Base-by-base conservation (phyloP, 2,329 filamentous ascomycete species). In the Aureobasidium sp. region DNA sequence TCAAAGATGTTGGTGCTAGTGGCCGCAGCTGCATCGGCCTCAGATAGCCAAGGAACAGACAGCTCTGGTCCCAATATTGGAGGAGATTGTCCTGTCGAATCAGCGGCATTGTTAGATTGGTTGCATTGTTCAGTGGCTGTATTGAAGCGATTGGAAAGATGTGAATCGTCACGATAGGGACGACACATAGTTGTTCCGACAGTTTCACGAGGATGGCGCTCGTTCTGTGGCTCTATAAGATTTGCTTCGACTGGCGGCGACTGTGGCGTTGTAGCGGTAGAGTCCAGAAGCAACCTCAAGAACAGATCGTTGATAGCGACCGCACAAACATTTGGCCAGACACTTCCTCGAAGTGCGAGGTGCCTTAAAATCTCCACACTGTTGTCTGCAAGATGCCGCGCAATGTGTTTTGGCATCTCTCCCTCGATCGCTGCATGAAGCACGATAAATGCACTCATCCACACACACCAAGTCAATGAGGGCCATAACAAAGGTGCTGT, bases 371-470 rank as follows among this genome's bases (percentile, higher is more conserved):
- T 48, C 11, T 64, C 64, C 25, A 64, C 55, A n/a, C 59, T 62
- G 27, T 64, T 44, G 17, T 64, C 59, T 36, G 62, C 62, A 29
- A 64, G 62, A n/a, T 55, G 77, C 3, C 76, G 64, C 0, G 77
- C 76, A 15, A 74, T 73, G 0, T 69, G 62, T 0, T 74, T 63
- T 0, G 76, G 71, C 3, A 80, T 68, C 36, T 81, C 74, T 0
- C 73, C 72, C 63, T 79, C 77, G 64, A 77, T 78, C 0, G 78
- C 79, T 4, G 80, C 80, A 57, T 80, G 79, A 3, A 81, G 76
- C 4, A 82, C 67, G 22, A 82, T 77, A 42, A 82, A 79, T 1
- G 78, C 78, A 62, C 79, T 80, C 65, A 82, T 82, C 80, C 80
- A 82, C 0, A 79, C 73, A 1, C 76, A 77, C 80, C 80, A 82